Conservation (phyloP, 2,329 filamentous ascomycete species). For the Aureobasidium namibiae region DNA sequence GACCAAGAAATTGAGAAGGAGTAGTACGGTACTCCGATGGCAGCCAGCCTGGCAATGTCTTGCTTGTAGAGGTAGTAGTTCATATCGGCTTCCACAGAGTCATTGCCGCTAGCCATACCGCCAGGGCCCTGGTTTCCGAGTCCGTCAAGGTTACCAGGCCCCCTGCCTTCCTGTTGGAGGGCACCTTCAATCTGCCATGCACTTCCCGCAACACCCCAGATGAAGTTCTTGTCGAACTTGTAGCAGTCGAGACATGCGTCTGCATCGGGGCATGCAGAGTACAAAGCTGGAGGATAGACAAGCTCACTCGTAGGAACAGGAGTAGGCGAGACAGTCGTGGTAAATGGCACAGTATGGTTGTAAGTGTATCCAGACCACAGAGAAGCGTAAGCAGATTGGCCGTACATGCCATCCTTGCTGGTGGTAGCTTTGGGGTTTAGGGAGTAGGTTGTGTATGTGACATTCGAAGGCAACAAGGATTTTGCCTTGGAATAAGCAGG, state of each 20-base stretch:
- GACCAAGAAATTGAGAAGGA: conserved; percentile 39
- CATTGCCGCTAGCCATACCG: not conserved
- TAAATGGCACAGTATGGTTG: not conserved
- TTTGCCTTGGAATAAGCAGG: not conserved
- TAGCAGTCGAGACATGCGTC: conserved; percentile 36
- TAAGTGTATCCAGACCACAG: not conserved
- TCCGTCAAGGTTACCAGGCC: conserved; percentile 9
- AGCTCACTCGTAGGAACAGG: conserved; percentile 47
- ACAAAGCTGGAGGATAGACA: conserved; percentile 45
- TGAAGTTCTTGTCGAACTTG: conserved; percentile 41
- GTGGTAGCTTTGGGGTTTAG: not conserved
- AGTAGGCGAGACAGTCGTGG: conserved; percentile 47
- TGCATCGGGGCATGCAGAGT: conserved; percentile 34
- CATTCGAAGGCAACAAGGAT: not conserved
- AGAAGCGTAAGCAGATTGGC: conserved; percentile 32
- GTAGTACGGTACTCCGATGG: conserved; percentile 24
- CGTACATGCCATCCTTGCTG: conserved; percentile 20
- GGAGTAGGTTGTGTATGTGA: not conserved
- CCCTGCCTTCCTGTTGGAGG: conserved; percentile 16
- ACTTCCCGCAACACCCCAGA: conserved; percentile 17
- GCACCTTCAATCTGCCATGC: conserved; percentile 21
- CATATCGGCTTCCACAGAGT: conserved; percentile 33
- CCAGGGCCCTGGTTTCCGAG: conserved; percentile 33
- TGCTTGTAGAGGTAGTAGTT: conserved; percentile 45
- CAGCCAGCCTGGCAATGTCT: conserved; percentile 31